phyloP scores from a whole-genome alignment of 768 basidiomycete species.

The Tricholoma bakamatsutake region DNA sequence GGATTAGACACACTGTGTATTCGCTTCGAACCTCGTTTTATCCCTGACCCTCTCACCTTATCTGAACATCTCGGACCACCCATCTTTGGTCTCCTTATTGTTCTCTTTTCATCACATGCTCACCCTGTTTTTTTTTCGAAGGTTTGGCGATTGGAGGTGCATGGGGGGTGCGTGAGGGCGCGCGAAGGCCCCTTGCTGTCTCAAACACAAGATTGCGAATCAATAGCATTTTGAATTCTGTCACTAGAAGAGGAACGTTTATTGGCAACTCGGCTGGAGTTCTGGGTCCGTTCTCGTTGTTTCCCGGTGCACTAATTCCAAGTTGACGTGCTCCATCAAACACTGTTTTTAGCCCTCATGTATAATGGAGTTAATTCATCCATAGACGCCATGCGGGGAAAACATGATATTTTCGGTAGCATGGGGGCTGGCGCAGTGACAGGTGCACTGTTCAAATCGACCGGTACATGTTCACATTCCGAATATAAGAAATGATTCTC shows the following conservation, averaged over 20 bases:
- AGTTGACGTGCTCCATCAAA: constrained; percentile 31
- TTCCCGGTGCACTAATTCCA: constrained; percentile 18
- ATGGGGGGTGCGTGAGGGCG: constrained; percentile 96
- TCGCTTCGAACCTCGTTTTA: constrained; percentile 47
- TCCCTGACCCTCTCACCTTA: constrained; percentile 58
- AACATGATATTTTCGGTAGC: constrained; percentile 87
- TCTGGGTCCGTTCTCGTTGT: constrained; percentile 65
- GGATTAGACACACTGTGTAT: constrained; percentile 40
- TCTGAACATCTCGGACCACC: constrained; percentile 49
- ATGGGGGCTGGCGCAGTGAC: constrained; percentile 90
- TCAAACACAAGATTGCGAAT: constrained; percentile 85
- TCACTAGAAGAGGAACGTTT: constrained; percentile 95
- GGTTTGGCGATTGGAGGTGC: constrained; percentile 92
- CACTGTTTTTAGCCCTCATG: constrained; percentile 66
- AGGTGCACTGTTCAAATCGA: constrained; percentile 89
- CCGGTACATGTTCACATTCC: constrained; percentile 57
- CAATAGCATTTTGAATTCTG: constrained; percentile 94
- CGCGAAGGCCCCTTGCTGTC: constrained; percentile 79
- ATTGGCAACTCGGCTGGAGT: constrained; percentile 98
- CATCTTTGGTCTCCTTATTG: constrained; percentile 73
- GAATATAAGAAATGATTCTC: constrained; percentile 26
- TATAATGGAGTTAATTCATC: constrained; percentile 97
- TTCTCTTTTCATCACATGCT: constrained; percentile 77
- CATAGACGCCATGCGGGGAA: constrained; percentile 82
- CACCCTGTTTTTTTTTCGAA: constrained; percentile 54